A percentile compares a stretch with the other conserved stretches of the same genome.
These are phyloP conservation scores for Gorgonomyces haynaldii DNA, from an alignment of 192 early-diverging fungal genomes.

Conservation along the genomic window DNA sequence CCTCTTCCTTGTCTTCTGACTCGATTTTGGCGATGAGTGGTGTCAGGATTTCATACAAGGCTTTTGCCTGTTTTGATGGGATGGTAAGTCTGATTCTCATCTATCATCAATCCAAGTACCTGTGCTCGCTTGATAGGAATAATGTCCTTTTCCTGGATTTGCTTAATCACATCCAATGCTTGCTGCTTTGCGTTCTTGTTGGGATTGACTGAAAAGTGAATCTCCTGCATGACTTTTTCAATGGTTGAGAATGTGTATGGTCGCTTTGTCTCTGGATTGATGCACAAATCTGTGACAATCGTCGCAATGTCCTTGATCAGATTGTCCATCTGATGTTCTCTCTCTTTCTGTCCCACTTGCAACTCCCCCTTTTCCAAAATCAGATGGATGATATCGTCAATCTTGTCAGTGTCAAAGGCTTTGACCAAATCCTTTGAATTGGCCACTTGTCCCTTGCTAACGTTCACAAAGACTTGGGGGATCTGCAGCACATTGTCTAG, in stretches of 20 bases:
- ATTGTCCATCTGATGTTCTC: conserved; percentile 67
- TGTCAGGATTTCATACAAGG: conserved; percentile 61
- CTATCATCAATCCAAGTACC: conserved; percentile 39
- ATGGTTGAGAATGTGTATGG: conserved; percentile 97
- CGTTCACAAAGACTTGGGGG: conserved; percentile 82
- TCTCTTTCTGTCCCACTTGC: conserved; percentile 94
- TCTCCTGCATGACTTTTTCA: conserved; percentile 91
- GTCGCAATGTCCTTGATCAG: conserved; percentile 89
- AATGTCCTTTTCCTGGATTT: conserved; percentile 74
- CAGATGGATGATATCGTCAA: conserved; percentile 63
- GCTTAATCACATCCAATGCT: conserved; percentile 89
- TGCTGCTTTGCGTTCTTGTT: conserved; percentile 82
- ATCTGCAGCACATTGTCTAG: conserved; percentile 94
- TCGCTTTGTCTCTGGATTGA: conserved; percentile 89
- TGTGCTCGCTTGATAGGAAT: conserved; percentile 91
- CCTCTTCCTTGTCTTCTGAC: conserved; percentile 69
- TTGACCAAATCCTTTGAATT: conserved; percentile 76
- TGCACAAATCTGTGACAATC: conserved; percentile 86
- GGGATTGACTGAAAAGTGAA: conserved; percentile 84
- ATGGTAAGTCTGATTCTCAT: conserved; percentile 44
- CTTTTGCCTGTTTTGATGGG: conserved; percentile 79
- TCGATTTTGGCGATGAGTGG: conserved; percentile 54
- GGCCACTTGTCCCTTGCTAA: conserved; percentile 93
- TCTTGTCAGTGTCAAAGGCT: conserved; percentile 79
- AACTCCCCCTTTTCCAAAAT: conserved; percentile 92